phyloP scores from a whole-genome alignment of 176 grass and related monocot species.

The Triticum turgidum region DNA sequence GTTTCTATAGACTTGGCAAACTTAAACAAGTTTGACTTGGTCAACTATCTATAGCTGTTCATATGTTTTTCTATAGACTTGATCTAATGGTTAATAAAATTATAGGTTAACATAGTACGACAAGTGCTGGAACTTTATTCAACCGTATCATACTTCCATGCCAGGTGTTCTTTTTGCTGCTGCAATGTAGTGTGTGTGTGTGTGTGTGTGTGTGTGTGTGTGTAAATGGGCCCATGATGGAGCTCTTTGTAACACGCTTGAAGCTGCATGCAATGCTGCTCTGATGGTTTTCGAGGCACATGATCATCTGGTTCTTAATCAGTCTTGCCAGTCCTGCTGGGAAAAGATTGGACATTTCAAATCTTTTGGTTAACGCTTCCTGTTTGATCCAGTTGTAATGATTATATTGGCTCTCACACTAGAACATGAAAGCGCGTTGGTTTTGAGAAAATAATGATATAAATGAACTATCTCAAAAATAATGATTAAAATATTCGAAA shows the following conservation, averaged over 20 bases:
- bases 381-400: constrained; percentile 6
- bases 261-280: neutral
- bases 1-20: no score
- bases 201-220: neutral
- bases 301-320: constrained; percentile 1
- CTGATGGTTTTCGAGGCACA: neutral
- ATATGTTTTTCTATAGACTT: no score
- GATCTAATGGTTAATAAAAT: constrained; percentile 14
- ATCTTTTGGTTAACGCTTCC: neutral
- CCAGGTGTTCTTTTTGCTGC: neutral
- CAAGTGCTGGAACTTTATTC: neutral
- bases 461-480: neutral
- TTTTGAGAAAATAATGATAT: neutral
- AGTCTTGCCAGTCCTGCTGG: neutral
- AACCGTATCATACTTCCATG: neutral
- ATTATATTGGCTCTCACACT: neutral
- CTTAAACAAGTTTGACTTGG: no score
- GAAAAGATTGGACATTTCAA: neutral
- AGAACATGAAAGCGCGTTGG: neutral
- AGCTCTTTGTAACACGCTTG: neutral
- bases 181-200: neutral
- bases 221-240: neutral
- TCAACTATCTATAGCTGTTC: no score
- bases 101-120: neutral
- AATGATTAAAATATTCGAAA: neutral